phyloP scores from a whole-genome alignment of 2,329 filamentous ascomycete genomes.

The Emmonsiellopsis sp. region DNA sequence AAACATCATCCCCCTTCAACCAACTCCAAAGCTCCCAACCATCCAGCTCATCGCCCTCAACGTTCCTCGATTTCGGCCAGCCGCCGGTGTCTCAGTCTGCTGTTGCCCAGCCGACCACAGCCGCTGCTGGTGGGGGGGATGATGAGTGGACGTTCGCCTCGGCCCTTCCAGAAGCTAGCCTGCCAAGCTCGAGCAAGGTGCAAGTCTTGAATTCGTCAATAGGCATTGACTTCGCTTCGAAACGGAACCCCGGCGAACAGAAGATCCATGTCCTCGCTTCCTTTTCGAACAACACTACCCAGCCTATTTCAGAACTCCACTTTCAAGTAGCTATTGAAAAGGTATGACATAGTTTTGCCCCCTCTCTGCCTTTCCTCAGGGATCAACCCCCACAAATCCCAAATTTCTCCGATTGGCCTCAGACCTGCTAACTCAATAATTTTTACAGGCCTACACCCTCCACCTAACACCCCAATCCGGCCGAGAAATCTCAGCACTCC shows the following conservation, averaged over 20 bases:
- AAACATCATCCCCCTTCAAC: constrained; percentile 35
- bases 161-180: constrained; percentile 57
- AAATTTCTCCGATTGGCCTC: constrained; percentile 1
- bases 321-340: constrained; percentile 92
- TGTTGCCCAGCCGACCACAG: constrained; percentile 9
- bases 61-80: constrained; percentile 26
- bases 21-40: constrained; percentile 17
- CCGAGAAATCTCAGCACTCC: constrained; percentile 60
- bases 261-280: constrained; percentile 62
- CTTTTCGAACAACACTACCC: constrained; percentile 73
- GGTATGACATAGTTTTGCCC: constrained; percentile 41
- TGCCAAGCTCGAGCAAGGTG: constrained; percentile 54
- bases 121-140: constrained; percentile 47
- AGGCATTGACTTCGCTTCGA: constrained; percentile 64
- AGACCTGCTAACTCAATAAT: not conserved
- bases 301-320: constrained; percentile 68
- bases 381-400: not conserved
- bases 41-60: constrained; percentile 17
- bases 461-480: constrained; percentile 79
- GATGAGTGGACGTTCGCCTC: constrained; percentile 95
- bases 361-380: not conserved
- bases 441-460: constrained; percentile 62
- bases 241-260: constrained; percentile 46
- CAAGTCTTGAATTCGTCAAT: constrained; percentile 62
- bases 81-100: constrained; percentile 6